A percentile compares a stretch with the other conserved stretches of the same genome.
Conservation (phyloP, 1,284 basidiomycete genomes). For the Cutaneotrichosporon cavernicola region DNA sequence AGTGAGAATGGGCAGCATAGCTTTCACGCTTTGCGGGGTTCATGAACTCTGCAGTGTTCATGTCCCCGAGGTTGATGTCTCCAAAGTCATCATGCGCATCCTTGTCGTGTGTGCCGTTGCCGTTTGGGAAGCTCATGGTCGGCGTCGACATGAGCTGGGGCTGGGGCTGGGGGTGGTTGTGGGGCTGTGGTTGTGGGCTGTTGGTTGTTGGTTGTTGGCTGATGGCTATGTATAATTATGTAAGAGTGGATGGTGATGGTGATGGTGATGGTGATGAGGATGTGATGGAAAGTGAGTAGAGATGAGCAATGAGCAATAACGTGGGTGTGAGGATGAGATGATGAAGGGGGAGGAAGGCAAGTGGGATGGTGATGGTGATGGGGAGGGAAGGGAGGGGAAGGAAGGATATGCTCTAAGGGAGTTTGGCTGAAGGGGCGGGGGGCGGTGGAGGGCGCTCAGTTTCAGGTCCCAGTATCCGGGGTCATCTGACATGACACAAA, state of each 20-base stretch:
- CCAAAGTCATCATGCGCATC: constrained; percentile 9
- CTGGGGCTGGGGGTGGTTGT: neutral
- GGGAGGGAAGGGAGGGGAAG: too few species aligned
- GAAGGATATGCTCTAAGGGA: too few species aligned
- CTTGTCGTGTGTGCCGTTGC: neutral
- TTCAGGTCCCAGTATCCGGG: too few species aligned
- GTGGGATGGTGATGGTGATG: too few species aligned
- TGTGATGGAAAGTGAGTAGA: too few species aligned
- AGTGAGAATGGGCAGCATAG: neutral
- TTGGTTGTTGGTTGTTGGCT: too few species aligned
- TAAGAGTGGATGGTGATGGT: neutral
- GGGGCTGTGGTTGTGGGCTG: neutral
- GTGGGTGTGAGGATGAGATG: too few species aligned
- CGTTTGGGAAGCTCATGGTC: neutral
- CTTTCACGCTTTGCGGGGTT: neutral
- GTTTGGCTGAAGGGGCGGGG: too few species aligned
- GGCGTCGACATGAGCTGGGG: neutral
- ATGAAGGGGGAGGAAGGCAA: too few species aligned
- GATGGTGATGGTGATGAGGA: neutral
- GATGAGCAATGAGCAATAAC: neutral
- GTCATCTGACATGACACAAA: too few species aligned
- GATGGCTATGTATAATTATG: too few species aligned
- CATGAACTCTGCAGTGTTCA: neutral
- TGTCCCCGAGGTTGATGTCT: constrained; percentile 14
- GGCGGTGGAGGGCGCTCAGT: too few species aligned